A percentile compares a stretch with the other conserved stretches of the same genome.
Evolutionary conservation across 2,329 filamentous ascomycete species (phyloP).

Genomic region (Pestalotiopsis sp.): DNA sequence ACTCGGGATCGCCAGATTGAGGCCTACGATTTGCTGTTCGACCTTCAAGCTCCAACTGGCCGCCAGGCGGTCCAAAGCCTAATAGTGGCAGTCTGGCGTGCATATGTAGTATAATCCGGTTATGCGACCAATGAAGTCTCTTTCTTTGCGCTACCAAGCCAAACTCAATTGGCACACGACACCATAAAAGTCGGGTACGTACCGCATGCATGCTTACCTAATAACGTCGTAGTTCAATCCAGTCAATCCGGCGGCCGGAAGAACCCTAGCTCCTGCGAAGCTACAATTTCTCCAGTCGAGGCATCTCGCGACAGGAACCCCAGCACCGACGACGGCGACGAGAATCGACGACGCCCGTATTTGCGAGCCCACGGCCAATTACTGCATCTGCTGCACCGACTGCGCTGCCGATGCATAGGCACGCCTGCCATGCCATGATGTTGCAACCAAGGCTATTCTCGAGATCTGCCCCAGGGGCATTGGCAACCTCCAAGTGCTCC

Average conservation of each 20-base stretch:
- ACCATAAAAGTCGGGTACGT: neutral
- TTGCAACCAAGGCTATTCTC: constrained; percentile 34
- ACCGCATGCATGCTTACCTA: neutral
- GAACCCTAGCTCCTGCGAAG: constrained; percentile 14
- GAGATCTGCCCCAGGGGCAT: constrained; percentile 26
- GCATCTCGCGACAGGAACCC: neutral
- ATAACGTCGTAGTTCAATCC: neutral
- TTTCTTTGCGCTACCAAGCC: neutral
- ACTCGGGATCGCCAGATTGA: no score
- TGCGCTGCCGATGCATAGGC: neutral
- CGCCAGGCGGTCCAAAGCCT: no score
- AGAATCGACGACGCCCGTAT: neutral
- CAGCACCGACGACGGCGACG: neutral
- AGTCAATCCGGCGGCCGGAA: constrained; percentile 10
- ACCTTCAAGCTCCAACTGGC: no score
- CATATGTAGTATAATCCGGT: no score
- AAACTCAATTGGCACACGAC: neutral
- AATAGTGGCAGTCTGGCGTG: no score
- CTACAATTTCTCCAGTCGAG: constrained; percentile 12
- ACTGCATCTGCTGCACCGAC: neutral
- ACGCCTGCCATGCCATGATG: constrained; percentile 28
- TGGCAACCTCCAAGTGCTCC: constrained; percentile 26
- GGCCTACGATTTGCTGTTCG: no score
- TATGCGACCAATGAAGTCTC: neutral
- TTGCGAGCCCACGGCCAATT: neutral